These are phyloP conservation scores for Schizonepeta tenuifolia DNA, from an alignment of 257 asterid genomes.

Conservation along the genomic window DNA sequence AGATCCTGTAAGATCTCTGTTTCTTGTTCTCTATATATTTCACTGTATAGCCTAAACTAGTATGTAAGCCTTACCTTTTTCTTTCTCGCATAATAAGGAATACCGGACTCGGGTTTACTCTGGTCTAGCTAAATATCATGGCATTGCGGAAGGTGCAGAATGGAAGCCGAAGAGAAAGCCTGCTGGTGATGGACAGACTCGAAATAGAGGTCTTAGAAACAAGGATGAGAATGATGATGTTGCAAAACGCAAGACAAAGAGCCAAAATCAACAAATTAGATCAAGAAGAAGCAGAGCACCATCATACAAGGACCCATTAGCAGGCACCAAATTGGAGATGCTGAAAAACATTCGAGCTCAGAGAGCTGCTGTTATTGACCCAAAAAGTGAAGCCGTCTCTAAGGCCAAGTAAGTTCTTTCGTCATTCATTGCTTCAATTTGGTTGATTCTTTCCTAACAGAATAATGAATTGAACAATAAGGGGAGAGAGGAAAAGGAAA, in stretches of 20 bases:
- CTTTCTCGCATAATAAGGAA: constrained; percentile 41
- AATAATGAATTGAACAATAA: neutral
- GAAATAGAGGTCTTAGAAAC: constrained; percentile 46
- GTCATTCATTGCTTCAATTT: neutral
- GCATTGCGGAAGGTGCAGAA: constrained; percentile 54
- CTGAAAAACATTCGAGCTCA: constrained; percentile 72
- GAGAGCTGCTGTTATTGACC: constrained; percentile 58
- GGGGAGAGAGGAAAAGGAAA: neutral
- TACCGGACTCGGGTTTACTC: constrained; percentile 74
- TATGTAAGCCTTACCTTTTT: constrained; percentile 2
- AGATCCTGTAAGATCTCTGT: constrained; percentile 72
- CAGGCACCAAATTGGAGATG: constrained; percentile 79
- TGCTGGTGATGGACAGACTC: constrained; percentile 50
- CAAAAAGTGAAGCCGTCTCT: constrained; percentile 55
- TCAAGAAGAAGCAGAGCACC: constrained; percentile 56
- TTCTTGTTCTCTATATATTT: constrained; percentile 2
- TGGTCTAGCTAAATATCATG: constrained; percentile 71
- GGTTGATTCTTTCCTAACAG: neutral
- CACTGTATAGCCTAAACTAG: constrained; percentile 13
- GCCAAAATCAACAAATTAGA: constrained; percentile 42
- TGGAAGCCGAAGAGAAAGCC: constrained; percentile 67
- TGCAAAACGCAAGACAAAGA: constrained; percentile 39
- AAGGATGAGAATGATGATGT: constrained; percentile 39
- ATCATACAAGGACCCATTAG: constrained; percentile 76
- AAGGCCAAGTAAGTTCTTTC: constrained; percentile 74